Base-by-base conservation (phyloP, 2,329 filamentous ascomycete species). In the Fusarium citri region DNA sequence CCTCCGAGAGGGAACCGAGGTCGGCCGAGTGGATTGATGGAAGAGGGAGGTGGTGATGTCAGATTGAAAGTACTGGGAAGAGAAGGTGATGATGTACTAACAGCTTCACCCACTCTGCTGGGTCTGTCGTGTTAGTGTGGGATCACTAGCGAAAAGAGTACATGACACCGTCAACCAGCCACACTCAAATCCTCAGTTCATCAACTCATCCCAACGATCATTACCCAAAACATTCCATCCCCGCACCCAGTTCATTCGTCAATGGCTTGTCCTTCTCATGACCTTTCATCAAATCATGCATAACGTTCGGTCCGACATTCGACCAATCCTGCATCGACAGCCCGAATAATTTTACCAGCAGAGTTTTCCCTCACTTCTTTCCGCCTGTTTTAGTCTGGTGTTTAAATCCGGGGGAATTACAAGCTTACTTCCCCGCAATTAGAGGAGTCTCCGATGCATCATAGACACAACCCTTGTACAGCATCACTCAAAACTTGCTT, bases 1-100 rank as follows among this genome's bases (percentile, higher is more conserved):
- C 34, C 66, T 37, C 66, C 66, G 66, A 69, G 60, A 34, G 48
- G 37, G 47, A 41, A 59, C 66, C 66, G 66, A 69, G 40, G 54
- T 45, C 55, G 45, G 51, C 50, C 34, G 23, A 53, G 34, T 45
- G 23, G 28, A 15, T 56, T 47, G n/a, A n/a, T 14, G 26, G 9
- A 41, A 48, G 59, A 59, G 34, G 43, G n/a, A 49, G 63, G 31
- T 61, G 30, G 55, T 66, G 37, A 66, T 55, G 42, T 31, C 49
- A 45, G n/a, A 1, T 8, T 3, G 12, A 0, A 23, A 34, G 63
- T 66, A 66, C 8, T 16, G 1, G 2, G 3, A 16, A 41, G 8
- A 1, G 11, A 10, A 9, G 6, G 11, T 11, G 43, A 26, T 66
- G 12, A 1, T 0, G 1, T 8, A 7, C 37, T 61, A 45, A 34